phyloP scores from a whole-genome alignment of 257 asterid species.

The Nicotiana sylvestris region DNA sequence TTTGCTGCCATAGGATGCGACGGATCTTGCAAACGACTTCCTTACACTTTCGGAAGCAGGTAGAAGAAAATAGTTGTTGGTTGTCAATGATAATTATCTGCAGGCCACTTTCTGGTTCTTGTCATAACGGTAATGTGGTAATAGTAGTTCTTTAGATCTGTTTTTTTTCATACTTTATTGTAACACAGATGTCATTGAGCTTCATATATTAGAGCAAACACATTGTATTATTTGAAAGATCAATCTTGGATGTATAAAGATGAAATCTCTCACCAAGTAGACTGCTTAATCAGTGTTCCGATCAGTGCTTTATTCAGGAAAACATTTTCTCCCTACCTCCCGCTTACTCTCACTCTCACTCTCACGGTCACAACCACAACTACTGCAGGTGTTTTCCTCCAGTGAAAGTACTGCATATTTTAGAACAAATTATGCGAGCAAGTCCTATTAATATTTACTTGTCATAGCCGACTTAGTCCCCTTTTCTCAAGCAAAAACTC shows the following conservation, averaged over 20 bases:
- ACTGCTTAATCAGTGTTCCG: neutral
- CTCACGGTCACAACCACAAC: neutral
- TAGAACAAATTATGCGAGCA: neutral
- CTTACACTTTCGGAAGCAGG: neutral
- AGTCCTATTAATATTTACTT: neutral
- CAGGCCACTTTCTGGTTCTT: neutral
- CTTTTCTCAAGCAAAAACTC: neutral
- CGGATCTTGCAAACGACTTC: neutral
- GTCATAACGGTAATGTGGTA: neutral
- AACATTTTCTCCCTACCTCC: neutral
- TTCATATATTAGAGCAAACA: neutral
- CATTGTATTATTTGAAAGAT: slow-evolving; percentile 1
- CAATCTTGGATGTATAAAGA: neutral
- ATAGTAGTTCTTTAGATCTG: neutral
- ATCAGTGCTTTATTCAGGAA: neutral
- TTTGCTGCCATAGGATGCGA: neutral
- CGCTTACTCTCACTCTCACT: neutral
- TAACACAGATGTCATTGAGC: neutral
- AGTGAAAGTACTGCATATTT: neutral
- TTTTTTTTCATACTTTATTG: neutral
- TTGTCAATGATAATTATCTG: neutral
- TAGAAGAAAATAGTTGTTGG: neutral
- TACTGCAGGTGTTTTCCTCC: neutral
- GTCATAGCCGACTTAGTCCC: neutral
- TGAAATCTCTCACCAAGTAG: neutral